phyloP scores from a whole-genome alignment of 768 basidiomycete genomes.

The Nidula microcarpa region DNA sequence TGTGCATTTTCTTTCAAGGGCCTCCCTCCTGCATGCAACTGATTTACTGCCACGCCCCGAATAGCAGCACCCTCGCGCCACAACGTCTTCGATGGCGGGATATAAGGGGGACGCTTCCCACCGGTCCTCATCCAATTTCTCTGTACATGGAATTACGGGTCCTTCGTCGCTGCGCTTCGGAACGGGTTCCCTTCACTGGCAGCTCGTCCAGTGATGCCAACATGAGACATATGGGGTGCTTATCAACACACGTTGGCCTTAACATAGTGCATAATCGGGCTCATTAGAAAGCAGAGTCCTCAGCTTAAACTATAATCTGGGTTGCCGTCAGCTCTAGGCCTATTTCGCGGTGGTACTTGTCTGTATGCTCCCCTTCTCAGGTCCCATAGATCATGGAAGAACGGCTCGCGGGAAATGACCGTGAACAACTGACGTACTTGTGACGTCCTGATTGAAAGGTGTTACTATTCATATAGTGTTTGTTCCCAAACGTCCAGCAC shows the following conservation, averaged over 20 bases:
- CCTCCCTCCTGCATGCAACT: too few species aligned
- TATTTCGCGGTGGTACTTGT: not conserved
- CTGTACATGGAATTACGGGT: too few species aligned
- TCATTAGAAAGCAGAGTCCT: too few species aligned
- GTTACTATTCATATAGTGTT: not conserved
- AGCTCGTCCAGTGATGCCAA: too few species aligned
- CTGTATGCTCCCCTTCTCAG: not conserved
- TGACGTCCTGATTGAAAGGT: not conserved
- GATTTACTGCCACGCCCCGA: not conserved
- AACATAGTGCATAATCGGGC: too few species aligned
- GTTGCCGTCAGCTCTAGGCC: not conserved
- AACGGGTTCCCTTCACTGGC: too few species aligned
- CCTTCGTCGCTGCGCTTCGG: not conserved
- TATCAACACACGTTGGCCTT: too few species aligned
- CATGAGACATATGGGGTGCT: too few species aligned
- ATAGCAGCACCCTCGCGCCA: not conserved
- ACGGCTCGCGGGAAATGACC: not conserved
- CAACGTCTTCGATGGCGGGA: not conserved
- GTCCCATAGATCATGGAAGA: not conserved
- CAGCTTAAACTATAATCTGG: too few species aligned
- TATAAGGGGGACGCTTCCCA: not conserved
- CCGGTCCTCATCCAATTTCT: too few species aligned
- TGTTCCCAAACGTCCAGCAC: not conserved
- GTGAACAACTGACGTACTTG: not conserved
- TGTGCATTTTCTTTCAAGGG: too few species aligned